Percentiles rank a stretch among this genome's conserved stretches.
Conservation (phyloP, 352 stramenopile species). For the Pythium phragmitis region DNA sequence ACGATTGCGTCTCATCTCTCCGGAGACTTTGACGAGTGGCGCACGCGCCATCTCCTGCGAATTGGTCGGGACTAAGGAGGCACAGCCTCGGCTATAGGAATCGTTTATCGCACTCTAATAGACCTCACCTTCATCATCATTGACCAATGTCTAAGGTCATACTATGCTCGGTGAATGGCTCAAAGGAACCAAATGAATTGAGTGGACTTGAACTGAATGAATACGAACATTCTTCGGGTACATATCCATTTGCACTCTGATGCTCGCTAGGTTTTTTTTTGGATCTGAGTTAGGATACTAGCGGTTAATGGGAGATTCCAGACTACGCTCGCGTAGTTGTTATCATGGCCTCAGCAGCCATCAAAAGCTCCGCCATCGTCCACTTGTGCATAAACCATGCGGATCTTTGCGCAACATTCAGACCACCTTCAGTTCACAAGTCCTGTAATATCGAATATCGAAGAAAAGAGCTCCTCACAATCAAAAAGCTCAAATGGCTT, state of each 20-base stretch:
- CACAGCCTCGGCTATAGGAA: too few species aligned
- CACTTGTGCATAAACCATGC: neutral
- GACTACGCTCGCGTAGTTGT: neutral
- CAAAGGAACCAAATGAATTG: neutral
- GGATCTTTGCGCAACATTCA: neutral
- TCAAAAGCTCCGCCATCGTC: neutral
- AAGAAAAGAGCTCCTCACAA: constrained; percentile 1
- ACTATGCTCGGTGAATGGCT: neutral
- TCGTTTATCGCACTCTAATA: too few species aligned
- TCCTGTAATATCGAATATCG: constrained; percentile 4
- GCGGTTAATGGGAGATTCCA: too few species aligned
- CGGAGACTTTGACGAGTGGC: neutral
- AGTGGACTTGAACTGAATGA: neutral
- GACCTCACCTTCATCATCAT: too few species aligned
- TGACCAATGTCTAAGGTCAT: neutral
- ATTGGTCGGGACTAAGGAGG: too few species aligned
- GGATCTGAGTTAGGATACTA: too few species aligned
- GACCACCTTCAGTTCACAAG: neutral
- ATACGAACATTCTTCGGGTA: neutral
- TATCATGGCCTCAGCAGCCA: neutral
- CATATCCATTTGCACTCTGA: too few species aligned
- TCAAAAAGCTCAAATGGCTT: neutral
- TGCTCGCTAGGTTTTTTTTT: too few species aligned
- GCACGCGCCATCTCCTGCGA: too few species aligned
- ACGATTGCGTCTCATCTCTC: too few species aligned